phyloP scores from a whole-genome alignment of 306 rosid species.

The Psophocarpus tetragonolobus region DNA sequence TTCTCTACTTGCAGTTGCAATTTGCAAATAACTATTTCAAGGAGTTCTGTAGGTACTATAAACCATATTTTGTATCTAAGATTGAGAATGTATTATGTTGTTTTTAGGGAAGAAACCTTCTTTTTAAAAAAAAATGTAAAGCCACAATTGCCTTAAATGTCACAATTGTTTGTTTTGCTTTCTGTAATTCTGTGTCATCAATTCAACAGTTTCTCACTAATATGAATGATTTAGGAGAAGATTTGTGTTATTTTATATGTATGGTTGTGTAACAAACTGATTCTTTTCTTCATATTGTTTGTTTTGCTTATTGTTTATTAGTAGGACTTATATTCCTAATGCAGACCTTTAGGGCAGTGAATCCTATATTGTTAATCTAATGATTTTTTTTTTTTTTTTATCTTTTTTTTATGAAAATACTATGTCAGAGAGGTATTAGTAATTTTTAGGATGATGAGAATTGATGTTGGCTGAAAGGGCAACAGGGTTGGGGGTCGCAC shows the following conservation, averaged over 20 bases:
- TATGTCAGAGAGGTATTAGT: neutral
- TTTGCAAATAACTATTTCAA: neutral
- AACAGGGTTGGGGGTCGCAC: neutral
- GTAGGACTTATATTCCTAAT: neutral
- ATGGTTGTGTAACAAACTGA: neutral
- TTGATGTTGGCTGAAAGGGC: neutral
- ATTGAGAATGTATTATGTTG: neutral
- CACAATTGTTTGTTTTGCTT: neutral
- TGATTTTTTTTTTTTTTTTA: neutral
- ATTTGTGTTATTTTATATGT: neutral
- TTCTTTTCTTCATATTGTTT: neutral
- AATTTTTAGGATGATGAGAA: neutral
- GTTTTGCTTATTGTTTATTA: neutral
- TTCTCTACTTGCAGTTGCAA: neutral
- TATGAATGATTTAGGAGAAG: neutral
- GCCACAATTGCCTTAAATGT: neutral
- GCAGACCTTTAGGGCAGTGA: neutral
- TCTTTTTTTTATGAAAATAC: neutral
- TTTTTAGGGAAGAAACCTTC: neutral
- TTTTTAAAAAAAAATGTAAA: neutral
- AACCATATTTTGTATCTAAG: neutral
- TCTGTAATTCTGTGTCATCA: neutral
- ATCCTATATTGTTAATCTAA: neutral
- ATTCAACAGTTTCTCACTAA: neutral
- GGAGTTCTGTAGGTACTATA: neutral